phyloP scores from a whole-genome alignment of 1,284 basidiomycete genomes.

The Inonotus obliquus region DNA sequence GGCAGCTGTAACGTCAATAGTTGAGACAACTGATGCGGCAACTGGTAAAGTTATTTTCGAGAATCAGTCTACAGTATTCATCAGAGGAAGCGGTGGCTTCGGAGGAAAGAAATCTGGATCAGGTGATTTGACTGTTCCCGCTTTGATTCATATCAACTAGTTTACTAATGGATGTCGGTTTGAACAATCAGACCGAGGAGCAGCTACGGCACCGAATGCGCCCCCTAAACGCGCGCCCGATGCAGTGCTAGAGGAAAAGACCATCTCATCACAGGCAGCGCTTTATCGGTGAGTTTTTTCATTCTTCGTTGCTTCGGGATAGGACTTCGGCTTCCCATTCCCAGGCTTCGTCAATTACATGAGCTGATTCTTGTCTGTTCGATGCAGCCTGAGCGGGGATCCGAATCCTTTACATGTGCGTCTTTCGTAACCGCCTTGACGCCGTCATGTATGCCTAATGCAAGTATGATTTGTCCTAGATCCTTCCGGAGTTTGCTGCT shows the following conservation, averaged over 20 bases:
- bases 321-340: background rate
- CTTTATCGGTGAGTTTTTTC: constrained; percentile 69
- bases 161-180: background rate
- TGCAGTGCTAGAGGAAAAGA: constrained; percentile 84
- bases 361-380: constrained; percentile 5
- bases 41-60: constrained; percentile 86
- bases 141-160: background rate
- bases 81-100: constrained; percentile 94
- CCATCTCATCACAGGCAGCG: constrained; percentile 77
- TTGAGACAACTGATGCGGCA: constrained; percentile 75
- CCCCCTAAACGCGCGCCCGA: constrained; percentile 84
- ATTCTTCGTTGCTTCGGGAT: background rate
- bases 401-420: constrained; percentile 86
- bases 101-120: constrained; percentile 85
- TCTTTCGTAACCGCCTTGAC: constrained; percentile 15
- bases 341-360: constrained; percentile 1
- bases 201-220: constrained; percentile 81
- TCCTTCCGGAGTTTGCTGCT: constrained; percentile 89
- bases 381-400: constrained; percentile 76
- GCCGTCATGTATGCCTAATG: background rate
- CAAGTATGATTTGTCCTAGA: constrained; percentile 38
- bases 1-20: constrained; percentile 77
- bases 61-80: constrained; percentile 90
- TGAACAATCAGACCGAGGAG: constrained; percentile 70
- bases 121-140: constrained; percentile 40